Evolutionary conservation across 306 rosid species (phyloP).

Genomic region (Boehmeria nivea): DNA sequence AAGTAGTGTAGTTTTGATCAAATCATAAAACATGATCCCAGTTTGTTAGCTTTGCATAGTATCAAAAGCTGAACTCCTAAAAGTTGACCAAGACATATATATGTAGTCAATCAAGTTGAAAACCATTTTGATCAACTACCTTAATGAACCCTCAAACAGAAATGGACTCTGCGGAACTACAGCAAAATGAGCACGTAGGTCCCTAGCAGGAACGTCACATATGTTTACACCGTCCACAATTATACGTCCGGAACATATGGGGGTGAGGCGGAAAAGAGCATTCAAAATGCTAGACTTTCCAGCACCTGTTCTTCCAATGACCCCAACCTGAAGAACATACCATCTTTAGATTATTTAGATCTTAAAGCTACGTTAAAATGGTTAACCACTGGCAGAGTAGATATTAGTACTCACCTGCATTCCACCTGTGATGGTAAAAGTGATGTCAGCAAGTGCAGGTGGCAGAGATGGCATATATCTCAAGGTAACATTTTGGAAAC

Average conservation of each 20-base stretch:
- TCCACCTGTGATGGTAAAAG: constrained; percentile 71
- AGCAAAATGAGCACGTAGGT: constrained; percentile 73
- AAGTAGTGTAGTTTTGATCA: no score
- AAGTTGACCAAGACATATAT: not conserved
- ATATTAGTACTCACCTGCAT: constrained; percentile 46
- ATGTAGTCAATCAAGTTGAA: constrained; percentile 10
- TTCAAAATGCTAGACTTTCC: constrained; percentile 95
- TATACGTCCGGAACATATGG: constrained; percentile 61
- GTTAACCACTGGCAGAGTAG: constrained; percentile 4
- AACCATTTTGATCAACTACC: constrained; percentile 35
- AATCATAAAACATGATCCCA: not conserved
- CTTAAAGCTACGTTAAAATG: not conserved
- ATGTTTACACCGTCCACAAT: constrained; percentile 70
- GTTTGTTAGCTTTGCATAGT: not conserved
- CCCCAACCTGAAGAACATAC: constrained; percentile 53
- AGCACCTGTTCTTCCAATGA: constrained; percentile 96
- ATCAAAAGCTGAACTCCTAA: not conserved
- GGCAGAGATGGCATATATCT: constrained; percentile 86
- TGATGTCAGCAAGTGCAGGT: constrained; percentile 65
- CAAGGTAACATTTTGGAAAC: constrained; percentile 75
- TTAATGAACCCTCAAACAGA: constrained; percentile 80
- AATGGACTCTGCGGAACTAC: constrained; percentile 97
- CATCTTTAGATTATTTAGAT: no score
- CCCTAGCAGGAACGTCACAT: constrained; percentile 60
- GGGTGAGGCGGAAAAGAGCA: constrained; percentile 82